Percentiles rank a stretch among this genome's conserved stretches.
Conservation (phyloP, 1,284 basidiomycete species). For the Tilletia indica region DNA sequence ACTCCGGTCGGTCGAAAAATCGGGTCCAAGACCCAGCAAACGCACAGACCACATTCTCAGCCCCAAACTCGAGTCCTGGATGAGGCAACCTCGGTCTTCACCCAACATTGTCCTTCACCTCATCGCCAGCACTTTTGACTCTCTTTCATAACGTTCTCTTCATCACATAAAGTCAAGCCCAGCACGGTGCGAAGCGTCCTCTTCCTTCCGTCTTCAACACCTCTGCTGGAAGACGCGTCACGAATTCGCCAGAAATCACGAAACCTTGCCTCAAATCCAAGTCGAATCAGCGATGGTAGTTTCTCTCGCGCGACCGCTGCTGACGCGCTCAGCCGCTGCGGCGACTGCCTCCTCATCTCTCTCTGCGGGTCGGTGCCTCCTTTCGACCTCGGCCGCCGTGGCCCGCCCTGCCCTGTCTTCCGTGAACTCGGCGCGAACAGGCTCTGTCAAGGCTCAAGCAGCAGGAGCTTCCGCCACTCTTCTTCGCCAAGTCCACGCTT, state of each 20-base stretch:
- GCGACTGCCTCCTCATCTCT: neutral
- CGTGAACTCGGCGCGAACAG: neutral
- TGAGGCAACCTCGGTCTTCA: too few relatives aligned
- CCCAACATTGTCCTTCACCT: too few relatives aligned
- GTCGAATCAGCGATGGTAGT: neutral
- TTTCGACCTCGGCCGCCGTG: neutral
- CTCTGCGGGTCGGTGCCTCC: neutral
- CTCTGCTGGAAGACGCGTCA: too few relatives aligned
- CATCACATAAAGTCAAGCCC: too few relatives aligned
- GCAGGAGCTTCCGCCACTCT: neutral
- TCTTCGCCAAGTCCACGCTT: conserved; percentile 16
- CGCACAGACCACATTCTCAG: too few relatives aligned
- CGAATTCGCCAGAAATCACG: neutral
- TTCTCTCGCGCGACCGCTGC: neutral
- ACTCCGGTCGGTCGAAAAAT: too few relatives aligned
- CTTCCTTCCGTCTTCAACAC: too few relatives aligned
- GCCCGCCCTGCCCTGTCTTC: neutral
- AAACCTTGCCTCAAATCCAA: neutral
- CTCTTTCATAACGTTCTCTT: too few relatives aligned
- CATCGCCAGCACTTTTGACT: too few relatives aligned
- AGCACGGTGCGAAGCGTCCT: too few relatives aligned
- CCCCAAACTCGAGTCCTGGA: too few relatives aligned
- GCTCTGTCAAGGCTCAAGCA: neutral
- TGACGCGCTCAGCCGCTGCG: neutral
- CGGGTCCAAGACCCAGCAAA: too few relatives aligned